phyloP scores from a whole-genome alignment of 2,329 filamentous ascomycete species.

The Colletotrichum zoysiae region DNA sequence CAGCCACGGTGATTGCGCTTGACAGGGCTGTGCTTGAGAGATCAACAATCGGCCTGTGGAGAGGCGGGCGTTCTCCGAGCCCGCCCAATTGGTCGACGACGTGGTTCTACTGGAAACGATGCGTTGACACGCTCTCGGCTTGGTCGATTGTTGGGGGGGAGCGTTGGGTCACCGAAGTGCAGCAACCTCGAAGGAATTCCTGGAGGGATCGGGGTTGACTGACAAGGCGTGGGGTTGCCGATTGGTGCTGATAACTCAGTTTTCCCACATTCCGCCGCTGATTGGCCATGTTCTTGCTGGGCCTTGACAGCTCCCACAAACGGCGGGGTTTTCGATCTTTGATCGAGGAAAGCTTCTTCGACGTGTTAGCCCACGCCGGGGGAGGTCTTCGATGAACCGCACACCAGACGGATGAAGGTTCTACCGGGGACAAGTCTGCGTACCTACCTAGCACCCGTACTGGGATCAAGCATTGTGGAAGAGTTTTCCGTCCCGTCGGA shows the following conservation, averaged over 20 bases:
- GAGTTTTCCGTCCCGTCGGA: neutral
- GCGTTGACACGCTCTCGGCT: neutral
- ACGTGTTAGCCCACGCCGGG: conserved; percentile 13
- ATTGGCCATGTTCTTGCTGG: conserved; percentile 1
- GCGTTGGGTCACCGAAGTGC: too few relatives aligned
- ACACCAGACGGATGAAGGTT: conserved; percentile 3
- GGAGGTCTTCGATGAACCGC: neutral
- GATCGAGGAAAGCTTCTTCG: conserved; percentile 16
- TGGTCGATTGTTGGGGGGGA: neutral
- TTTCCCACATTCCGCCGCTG: neutral
- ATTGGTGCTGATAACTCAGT: neutral
- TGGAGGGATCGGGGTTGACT: neutral
- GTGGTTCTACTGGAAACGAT: conserved; percentile 5
- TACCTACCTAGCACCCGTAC: conserved; percentile 9
- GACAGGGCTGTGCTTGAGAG: conserved; percentile 35
- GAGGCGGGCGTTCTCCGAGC: neutral
- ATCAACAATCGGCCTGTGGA: conserved; percentile 28
- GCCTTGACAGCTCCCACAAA: neutral
- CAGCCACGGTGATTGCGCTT: conserved; percentile 41
- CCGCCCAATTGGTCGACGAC: neutral
- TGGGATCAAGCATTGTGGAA: conserved; percentile 12
- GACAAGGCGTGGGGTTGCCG: too few relatives aligned
- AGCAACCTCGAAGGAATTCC: neutral
- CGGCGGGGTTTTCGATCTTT: conserved; percentile 1
- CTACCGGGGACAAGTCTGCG: neutral